These are phyloP conservation scores for Talaromyces pinophilus DNA, from an alignment of 2,329 filamentous ascomycete species.

Conservation along the genomic window DNA sequence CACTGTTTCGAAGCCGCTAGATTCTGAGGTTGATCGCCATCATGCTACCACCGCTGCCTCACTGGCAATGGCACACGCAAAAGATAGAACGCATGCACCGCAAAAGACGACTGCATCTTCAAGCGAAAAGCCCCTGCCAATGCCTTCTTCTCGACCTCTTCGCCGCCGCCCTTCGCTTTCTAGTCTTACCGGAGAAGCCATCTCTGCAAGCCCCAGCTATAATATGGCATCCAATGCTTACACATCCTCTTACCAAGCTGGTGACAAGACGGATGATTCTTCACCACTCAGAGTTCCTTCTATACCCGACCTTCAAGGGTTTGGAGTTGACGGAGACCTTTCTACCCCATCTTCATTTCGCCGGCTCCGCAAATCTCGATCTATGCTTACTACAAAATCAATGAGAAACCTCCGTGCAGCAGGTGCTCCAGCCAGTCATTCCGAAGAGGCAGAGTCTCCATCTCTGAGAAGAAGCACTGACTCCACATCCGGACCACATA, in stretches of 20 bases:
- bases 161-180: conserved; percentile 28
- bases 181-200: conserved; percentile 24
- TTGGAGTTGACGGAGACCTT: conserved; percentile 38
- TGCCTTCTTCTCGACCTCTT: conserved; percentile 27
- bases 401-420: conserved; percentile 38
- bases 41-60: conserved; percentile 47
- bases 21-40: conserved; percentile 34
- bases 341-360: conserved; percentile 51
- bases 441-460: conserved; percentile 21
- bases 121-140: conserved; percentile 28
- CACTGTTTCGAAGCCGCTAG: conserved; percentile 30
- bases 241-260: background rate
- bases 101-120: conserved; percentile 19
- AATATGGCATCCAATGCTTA: background rate
- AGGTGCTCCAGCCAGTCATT: conserved; percentile 26
- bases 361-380: conserved; percentile 49
- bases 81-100: conserved; percentile 31
- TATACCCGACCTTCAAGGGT: conserved; percentile 35
- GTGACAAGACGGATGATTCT: conserved; percentile 14
- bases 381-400: conserved; percentile 49
- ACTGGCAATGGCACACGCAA: conserved; percentile 44
- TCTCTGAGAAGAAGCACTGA: conserved; percentile 16
- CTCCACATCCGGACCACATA: conserved; percentile 25
- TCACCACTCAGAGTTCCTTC: conserved; percentile 30
- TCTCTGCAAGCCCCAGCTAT: conserved; percentile 13